These are phyloP conservation scores for Eimeria falciformis DNA, from an alignment of 169 alveolate genomes.

Conservation along the genomic window DNA sequence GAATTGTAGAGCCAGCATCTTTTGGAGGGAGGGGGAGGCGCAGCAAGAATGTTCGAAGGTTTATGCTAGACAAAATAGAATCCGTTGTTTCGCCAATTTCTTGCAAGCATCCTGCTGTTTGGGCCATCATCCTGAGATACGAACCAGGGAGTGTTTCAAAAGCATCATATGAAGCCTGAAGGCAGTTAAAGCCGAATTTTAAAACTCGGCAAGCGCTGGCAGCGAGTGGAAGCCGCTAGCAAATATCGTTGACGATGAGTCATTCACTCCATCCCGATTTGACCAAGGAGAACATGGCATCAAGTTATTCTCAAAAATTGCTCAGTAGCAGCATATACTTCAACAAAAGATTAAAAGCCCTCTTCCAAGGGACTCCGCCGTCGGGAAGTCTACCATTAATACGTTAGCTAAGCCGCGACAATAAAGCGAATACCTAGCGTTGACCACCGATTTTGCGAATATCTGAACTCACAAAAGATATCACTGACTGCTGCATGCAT, in stretches of 20 bases:
- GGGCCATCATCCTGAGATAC: background rate
- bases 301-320: too few relatives aligned
- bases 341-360: too few relatives aligned
- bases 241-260: background rate
- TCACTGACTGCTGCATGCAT: too few relatives aligned
- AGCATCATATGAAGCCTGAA: background rate
- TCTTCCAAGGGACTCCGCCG: too few relatives aligned
- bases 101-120: slow-evolving; percentile 15
- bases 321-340: too few relatives aligned
- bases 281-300: too few relatives aligned
- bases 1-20: slow-evolving; percentile 47
- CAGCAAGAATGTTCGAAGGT: slow-evolving; percentile 41
- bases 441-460: too few relatives aligned
- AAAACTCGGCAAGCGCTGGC: background rate
- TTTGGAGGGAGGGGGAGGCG: slow-evolving; percentile 40
- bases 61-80: background rate
- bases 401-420: too few relatives aligned
- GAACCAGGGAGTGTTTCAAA: background rate
- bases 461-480: too few relatives aligned
- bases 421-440: too few relatives aligned
- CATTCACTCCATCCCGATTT: background rate
- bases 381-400: too few relatives aligned
- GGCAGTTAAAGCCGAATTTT: background rate
- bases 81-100: slow-evolving; percentile 49
- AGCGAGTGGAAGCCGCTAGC: background rate